These are phyloP conservation scores for Alternaria sp. DNA, from an alignment of 2,329 filamentous ascomycete genomes.

Conservation along the genomic window DNA sequence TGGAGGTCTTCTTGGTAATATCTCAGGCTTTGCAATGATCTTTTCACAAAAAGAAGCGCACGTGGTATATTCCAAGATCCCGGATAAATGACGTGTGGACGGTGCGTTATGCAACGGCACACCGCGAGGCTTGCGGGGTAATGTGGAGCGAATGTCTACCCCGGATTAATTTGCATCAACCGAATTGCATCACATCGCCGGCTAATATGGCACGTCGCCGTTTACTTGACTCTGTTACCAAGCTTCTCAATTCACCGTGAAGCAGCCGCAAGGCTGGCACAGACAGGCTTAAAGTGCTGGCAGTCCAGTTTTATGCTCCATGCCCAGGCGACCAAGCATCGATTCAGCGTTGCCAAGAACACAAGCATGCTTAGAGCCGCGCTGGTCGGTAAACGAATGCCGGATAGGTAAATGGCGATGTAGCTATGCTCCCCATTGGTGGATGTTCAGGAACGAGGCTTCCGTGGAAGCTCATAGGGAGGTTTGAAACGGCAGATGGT, in stretches of 20 bases:
- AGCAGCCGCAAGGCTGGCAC: not conserved
- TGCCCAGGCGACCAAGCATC: not conserved
- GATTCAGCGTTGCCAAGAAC: not conserved
- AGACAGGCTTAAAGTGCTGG: not conserved
- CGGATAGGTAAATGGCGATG: not conserved
- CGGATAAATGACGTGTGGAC: not conserved
- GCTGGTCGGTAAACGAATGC: not conserved
- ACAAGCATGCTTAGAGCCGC: not conserved
- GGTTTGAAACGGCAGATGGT: not conserved
- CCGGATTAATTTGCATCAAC: slow-evolving; percentile 9
- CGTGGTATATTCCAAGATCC: not conserved
- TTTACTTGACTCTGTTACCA: not conserved
- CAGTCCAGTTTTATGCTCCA: not conserved
- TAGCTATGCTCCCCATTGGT: not conserved
- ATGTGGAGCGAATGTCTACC: slow-evolving; percentile 13
- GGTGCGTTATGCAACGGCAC: not conserved
- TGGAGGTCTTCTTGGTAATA: not conserved
- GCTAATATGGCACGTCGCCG: not conserved
- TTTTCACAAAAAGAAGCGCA: not conserved
- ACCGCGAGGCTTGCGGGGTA: slow-evolving; percentile 1
- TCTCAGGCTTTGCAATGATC: not conserved
- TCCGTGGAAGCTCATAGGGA: not conserved
- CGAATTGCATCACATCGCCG: not conserved
- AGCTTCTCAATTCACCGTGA: not conserved
- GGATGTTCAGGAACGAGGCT: not conserved